Conservation (phyloP, 2,329 filamentous ascomycete genomes). For the Cladosporium sp. region DNA sequence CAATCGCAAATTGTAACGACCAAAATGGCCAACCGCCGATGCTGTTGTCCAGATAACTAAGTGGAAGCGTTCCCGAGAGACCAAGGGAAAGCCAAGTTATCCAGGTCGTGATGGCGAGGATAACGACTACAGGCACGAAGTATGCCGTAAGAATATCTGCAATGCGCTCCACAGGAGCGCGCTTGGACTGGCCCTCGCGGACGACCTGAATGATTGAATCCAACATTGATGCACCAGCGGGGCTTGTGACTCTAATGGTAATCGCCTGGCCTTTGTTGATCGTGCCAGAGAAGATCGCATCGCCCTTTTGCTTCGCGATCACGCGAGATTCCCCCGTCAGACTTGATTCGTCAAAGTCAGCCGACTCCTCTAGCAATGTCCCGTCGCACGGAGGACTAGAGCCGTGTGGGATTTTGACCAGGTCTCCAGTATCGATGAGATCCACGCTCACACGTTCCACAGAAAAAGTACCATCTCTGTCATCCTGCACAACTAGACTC, state of each 20-base stretch:
- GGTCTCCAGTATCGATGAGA: conserved; percentile 50
- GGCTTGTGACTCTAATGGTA: conserved; percentile 58
- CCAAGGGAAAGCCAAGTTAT: conserved; percentile 64
- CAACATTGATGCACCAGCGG: conserved; percentile 65
- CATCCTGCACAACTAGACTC: conserved; percentile 50
- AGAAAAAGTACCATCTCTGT: conserved; percentile 14
- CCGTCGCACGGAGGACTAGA: conserved; percentile 83
- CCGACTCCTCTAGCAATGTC: conserved; percentile 47
- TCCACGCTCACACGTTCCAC: conserved; percentile 52
- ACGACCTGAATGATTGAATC: conserved; percentile 74
- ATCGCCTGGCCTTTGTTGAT: conserved; percentile 64
- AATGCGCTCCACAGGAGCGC: conserved; percentile 68
- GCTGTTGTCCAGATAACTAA: conserved; percentile 44
- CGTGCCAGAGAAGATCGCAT: conserved; percentile 65
- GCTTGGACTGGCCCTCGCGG: conserved; percentile 68
- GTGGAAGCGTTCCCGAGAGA: conserved; percentile 50
- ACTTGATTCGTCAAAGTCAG: conserved; percentile 81
- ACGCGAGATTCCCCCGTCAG: conserved; percentile 72
- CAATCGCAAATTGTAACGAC: conserved; percentile 75
- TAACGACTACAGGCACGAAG: conserved; percentile 67
- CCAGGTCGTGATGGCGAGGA: conserved; percentile 66
- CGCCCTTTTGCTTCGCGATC: conserved; percentile 57
- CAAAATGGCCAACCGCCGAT: conserved; percentile 63
- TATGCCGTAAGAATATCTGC: conserved; percentile 68
- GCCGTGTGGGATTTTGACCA: conserved; percentile 69